A percentile compares a stretch with the other conserved stretches of the same genome.
These are phyloP conservation scores for Carex sylvatica DNA, from an alignment of 202 grass and related monocot genomes.

Conservation along the genomic window DNA sequence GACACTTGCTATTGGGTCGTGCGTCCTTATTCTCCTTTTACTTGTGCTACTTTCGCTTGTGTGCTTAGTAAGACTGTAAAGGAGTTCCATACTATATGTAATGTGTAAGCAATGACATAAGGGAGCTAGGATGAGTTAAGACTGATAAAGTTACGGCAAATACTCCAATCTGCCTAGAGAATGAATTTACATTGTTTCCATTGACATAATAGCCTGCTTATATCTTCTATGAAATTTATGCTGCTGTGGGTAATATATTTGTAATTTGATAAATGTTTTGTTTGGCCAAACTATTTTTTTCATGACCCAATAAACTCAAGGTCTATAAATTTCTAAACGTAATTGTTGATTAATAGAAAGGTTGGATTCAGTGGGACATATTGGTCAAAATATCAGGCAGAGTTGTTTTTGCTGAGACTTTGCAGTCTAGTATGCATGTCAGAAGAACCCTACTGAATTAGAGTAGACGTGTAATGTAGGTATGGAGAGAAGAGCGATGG, in stretches of 20 bases:
- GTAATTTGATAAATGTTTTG: background rate
- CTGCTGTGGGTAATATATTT: background rate
- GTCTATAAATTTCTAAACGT: background rate
- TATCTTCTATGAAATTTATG: background rate
- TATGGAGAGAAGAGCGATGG: constrained; percentile 88
- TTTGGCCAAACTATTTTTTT: background rate
- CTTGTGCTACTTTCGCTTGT: background rate
- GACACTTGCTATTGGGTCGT: background rate
- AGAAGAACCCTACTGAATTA: background rate
- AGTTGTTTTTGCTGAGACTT: background rate
- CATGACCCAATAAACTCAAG: background rate
- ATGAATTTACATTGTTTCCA: background rate
- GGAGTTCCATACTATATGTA: background rate
- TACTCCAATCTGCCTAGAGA: background rate
- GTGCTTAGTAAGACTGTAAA: background rate
- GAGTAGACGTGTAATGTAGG: constrained; percentile 25
- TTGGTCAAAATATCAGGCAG: background rate
- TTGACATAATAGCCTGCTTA: background rate
- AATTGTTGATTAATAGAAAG: background rate
- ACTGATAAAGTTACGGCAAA: background rate
- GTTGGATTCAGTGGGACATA: background rate
- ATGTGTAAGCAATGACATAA: background rate
- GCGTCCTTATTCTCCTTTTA: background rate
- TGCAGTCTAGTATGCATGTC: background rate
- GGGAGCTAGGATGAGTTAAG: background rate